A percentile compares a stretch with the other conserved stretches of the same genome.
Evolutionary conservation across 345 rosid genomes (phyloP).

Genomic region (Lepidium sativum): DNA sequence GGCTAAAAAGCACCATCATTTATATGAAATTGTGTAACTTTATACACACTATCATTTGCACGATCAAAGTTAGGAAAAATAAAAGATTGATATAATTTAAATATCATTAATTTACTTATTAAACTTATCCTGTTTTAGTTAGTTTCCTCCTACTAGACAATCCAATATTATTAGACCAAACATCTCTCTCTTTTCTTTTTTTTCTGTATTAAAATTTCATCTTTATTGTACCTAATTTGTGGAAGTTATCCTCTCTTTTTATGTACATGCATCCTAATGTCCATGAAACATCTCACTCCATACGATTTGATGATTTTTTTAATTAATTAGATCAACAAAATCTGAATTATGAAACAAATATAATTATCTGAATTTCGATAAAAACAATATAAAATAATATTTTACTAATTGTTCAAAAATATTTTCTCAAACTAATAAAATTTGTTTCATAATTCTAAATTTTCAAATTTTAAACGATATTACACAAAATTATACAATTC

Average conservation of each 20-base stretch:
- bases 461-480: too few species aligned
- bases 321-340: too few species aligned
- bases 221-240: constrained; percentile 23
- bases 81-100: neutral
- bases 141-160: constrained; percentile 33
- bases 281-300: constrained; percentile 10
- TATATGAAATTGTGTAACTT: constrained; percentile 1
- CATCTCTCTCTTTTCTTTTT: neutral
- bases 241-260: constrained; percentile 10
- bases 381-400: too few species aligned
- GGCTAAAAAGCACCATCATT: constrained; percentile 13
- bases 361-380: too few species aligned
- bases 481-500: too few species aligned
- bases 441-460: too few species aligned
- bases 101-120: constrained; percentile 1
- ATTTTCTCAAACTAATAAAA: too few species aligned
- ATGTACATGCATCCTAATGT: constrained; percentile 8
- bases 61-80: neutral
- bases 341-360: too few species aligned
- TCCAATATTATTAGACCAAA: constrained; percentile 23
- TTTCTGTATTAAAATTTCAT: neutral
- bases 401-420: too few species aligned
- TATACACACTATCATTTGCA: constrained; percentile 25
- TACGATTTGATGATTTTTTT: too few species aligned
- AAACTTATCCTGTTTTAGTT: constrained; percentile 21